Conservation (phyloP, 306 rosid species). For the Acacia crassicarpa region DNA sequence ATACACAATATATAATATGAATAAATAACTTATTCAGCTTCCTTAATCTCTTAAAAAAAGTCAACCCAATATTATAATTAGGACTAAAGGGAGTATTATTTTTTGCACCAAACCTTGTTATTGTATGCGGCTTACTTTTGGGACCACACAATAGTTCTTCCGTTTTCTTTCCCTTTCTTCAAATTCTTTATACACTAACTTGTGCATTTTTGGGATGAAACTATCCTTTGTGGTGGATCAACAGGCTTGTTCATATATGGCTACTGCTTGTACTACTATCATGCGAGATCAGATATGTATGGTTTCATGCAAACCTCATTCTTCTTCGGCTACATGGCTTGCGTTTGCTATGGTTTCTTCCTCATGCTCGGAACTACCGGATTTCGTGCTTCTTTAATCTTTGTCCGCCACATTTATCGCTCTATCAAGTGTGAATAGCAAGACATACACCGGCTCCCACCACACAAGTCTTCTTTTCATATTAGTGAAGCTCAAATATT, state of each 20-base stretch:
- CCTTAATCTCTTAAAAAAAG: no score
- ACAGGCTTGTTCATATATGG: slow-evolving; percentile 41
- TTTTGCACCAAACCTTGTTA: no score
- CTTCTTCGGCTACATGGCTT: slow-evolving; percentile 44
- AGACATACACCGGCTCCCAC: background rate
- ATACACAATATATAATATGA: no score
- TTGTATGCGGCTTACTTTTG: no score
- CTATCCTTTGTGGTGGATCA: slow-evolving; percentile 38
- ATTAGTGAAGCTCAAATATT: background rate
- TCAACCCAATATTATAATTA: no score
- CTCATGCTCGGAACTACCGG: slow-evolving; percentile 37
- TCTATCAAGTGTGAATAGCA: slow-evolving; percentile 35
- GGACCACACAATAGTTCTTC: no score
- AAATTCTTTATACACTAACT: background rate
- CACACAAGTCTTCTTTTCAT: background rate
- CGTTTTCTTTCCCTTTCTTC: no score
- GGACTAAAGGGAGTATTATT: no score
- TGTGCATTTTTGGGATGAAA: background rate
- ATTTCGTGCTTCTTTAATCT: slow-evolving; percentile 32
- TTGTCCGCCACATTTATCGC: slow-evolving; percentile 36
- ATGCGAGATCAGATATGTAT: slow-evolving; percentile 38
- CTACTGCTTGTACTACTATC: slow-evolving; percentile 39
- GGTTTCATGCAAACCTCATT: slow-evolving; percentile 45
- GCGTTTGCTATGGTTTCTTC: slow-evolving; percentile 38
- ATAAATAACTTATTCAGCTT: no score